phyloP scores from a whole-genome alignment of 2,329 filamentous ascomycete genomes.

The Tolypocladium pustulatum region DNA sequence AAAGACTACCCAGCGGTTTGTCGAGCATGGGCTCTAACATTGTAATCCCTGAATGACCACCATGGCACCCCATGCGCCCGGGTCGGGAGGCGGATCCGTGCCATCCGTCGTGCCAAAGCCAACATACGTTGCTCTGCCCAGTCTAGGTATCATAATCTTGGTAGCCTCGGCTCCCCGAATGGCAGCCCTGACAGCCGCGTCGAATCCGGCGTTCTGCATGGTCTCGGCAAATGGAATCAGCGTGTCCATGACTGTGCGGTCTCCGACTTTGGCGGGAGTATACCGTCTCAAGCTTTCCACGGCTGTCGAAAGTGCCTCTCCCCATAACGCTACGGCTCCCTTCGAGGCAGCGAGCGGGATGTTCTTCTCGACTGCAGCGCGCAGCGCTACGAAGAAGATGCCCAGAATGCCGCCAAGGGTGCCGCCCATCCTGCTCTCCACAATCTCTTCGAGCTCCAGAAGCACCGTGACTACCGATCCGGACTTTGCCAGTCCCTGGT shows the following conservation, averaged over 20 bases:
- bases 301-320: constrained; percentile 28
- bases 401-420: constrained; percentile 42
- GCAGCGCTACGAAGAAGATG: constrained; percentile 41
- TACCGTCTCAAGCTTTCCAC: constrained; percentile 37
- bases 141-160: constrained; percentile 51
- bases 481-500: constrained; percentile 23
- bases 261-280: constrained; percentile 43
- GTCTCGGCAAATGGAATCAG: constrained; percentile 42
- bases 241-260: constrained; percentile 48
- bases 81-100: constrained; percentile 50
- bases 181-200: constrained; percentile 47
- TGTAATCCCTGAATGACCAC: constrained; percentile 35
- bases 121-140: constrained; percentile 61
- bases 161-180: constrained; percentile 51
- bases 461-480: constrained; percentile 39
- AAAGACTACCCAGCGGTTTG: too few species aligned
- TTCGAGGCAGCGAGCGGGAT: constrained; percentile 16
- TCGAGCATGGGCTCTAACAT: too few species aligned
- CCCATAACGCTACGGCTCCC: constrained; percentile 31
- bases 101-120: constrained; percentile 41
- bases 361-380: constrained; percentile 29
- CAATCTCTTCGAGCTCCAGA: constrained; percentile 39
- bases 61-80: constrained; percentile 61
- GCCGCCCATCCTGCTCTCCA: constrained; percentile 45
- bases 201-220: constrained; percentile 37